These are phyloP conservation scores for Myriosclerotinia duriaeana DNA, from an alignment of 2,329 filamentous ascomycete species.

Conservation along the genomic window DNA sequence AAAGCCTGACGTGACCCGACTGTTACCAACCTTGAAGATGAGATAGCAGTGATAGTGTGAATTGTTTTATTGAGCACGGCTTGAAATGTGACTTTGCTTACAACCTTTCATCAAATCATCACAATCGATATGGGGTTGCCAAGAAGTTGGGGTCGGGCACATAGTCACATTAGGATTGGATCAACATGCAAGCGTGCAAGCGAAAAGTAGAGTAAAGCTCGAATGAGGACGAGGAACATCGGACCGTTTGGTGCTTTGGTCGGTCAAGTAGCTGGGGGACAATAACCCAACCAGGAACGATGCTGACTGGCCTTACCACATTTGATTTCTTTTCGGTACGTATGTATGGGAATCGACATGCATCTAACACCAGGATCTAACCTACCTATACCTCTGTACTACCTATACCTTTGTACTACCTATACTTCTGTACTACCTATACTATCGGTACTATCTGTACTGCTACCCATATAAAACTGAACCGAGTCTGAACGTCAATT, in stretches of 20 bases:
- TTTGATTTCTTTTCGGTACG: not conserved
- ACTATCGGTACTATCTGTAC: not conserved
- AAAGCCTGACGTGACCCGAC: slow-evolving; percentile 23
- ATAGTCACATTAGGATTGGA: slow-evolving; percentile 21
- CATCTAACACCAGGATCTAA: not conserved
- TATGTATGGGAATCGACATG: slow-evolving; percentile 16
- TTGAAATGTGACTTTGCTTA: slow-evolving; percentile 20
- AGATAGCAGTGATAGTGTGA: slow-evolving; percentile 7
- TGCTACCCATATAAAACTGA: not conserved
- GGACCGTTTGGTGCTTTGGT: slow-evolving; percentile 23
- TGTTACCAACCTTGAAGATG: slow-evolving; percentile 17
- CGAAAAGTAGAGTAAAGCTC: slow-evolving; percentile 19
- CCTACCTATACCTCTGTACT: not conserved
- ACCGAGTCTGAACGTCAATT: not conserved
- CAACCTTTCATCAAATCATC: slow-evolving; percentile 12
- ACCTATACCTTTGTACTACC: not conserved
- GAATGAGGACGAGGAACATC: slow-evolving; percentile 26
- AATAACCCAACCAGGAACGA: slow-evolving; percentile 1
- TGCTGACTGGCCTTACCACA: slow-evolving; percentile 1
- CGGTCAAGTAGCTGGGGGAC: slow-evolving; percentile 2
- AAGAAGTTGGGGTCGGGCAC: slow-evolving; percentile 21
- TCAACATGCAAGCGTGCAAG: not conserved
- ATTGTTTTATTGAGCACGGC: slow-evolving; percentile 18
- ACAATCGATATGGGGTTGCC: slow-evolving; percentile 12
- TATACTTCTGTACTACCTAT: not conserved